Evolutionary conservation across 2,329 filamentous ascomycete genomes (phyloP), one percentile per base, ranked within the genome.

Genomic region (Aureobasidium musti): DNA sequence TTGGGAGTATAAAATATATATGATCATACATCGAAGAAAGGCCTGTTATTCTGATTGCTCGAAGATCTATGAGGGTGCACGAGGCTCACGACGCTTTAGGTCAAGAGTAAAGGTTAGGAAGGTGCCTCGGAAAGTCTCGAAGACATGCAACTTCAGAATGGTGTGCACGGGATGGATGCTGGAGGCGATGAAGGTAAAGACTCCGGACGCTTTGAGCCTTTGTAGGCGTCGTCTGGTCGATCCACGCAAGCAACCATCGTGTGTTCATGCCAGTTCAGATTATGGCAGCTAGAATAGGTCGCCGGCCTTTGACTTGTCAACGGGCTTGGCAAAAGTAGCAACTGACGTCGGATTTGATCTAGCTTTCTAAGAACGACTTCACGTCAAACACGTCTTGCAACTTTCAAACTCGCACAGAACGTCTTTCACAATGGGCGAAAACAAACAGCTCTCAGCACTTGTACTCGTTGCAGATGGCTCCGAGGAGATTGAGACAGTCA

Each of bases 401-500:
- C 1, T 19, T 39, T 28, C n/a, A 13, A 30, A 28, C 13, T 39
- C 30, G 2, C 14, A 30, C 47, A 30, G 3, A 4, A 10, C 23
- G 17, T 8, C 19, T n/a, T 19, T 19, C 45, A 41, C 7, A 6
- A 63, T 63, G 59, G 3, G 14, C 7, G 37, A 33, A 35, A 37
- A 13, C 14, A 57, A 57, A 17, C 49, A 57, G 30, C 21, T 57
- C 5, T 75, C 73, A 70, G 77, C 76, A 21, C 69, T 79, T 17
- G 73, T 79, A 3, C 71, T 79, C 10, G 70, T 79, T 17, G 76
- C 77, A 3, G 76, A 79, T 70, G 77, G 77, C 45, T 74, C 73
- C 0, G 77, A 79, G 69, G 77, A 79, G 69, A 79, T 79, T 65
- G 77, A 79, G 64, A 78, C 78, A 57, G 76, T 79, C 8, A 78